phyloP scores from a whole-genome alignment of 78 protist species.

The Dictyostelium brefeldianum region DNA sequence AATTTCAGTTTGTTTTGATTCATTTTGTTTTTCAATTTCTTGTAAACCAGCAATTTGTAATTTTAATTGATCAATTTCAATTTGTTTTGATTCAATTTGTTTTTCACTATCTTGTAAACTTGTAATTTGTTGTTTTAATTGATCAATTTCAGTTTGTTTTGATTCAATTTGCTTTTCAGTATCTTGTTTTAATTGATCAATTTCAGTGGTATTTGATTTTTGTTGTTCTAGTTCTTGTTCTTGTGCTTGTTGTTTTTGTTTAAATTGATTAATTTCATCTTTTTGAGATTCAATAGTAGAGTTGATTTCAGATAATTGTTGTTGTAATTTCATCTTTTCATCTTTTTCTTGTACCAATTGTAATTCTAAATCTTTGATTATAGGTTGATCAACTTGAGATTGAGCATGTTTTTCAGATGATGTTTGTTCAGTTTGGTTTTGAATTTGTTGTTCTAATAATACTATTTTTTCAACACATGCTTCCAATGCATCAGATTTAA shows the following conservation, averaged over 20 bases:
- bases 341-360: background rate
- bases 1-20: background rate
- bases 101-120: too few species aligned
- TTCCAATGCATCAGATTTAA: constrained; percentile 1
- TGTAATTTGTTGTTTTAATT: too few species aligned
- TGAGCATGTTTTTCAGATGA: background rate
- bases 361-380: background rate
- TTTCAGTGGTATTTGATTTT: too few species aligned
- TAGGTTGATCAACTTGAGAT: background rate
- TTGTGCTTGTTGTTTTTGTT: background rate
- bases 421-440: constrained; percentile 6
- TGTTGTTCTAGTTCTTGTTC: too few species aligned
- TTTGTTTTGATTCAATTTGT: too few species aligned
- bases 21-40: background rate
- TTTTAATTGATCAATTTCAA: too few species aligned
- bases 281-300: background rate
- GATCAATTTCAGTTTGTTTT: background rate
- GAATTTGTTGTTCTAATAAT: constrained; percentile 12
- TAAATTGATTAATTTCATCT: constrained; percentile 5
- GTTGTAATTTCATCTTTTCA: background rate
- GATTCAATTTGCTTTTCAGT: too few species aligned
- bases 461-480: background rate
- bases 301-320: background rate
- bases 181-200: background rate
- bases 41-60: too few species aligned